Evolutionary conservation across 176 grass and related monocot genomes (phyloP).

Genomic region (Oryza nivara): DNA sequence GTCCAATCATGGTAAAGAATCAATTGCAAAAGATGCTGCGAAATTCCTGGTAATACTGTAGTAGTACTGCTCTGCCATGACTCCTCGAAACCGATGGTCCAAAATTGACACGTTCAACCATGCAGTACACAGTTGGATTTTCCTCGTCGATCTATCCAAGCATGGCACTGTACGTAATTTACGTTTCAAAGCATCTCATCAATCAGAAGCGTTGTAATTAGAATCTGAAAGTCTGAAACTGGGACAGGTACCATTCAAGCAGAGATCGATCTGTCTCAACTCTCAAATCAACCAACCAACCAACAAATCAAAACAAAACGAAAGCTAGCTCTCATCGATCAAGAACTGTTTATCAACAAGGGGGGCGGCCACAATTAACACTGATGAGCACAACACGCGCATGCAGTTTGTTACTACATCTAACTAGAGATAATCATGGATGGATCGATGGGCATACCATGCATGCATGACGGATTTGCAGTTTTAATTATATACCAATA

Average conservation of each 20-base stretch:
- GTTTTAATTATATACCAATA: no score
- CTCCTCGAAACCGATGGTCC: not conserved
- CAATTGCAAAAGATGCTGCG: not conserved
- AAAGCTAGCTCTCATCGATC: no score
- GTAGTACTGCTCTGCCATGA: no score
- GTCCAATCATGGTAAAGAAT: not conserved
- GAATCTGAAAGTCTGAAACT: not conserved
- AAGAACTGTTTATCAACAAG: not conserved
- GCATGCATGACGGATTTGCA: no score
- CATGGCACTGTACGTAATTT: not conserved
- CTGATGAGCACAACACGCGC: not conserved
- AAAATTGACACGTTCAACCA: not conserved
- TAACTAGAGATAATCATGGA: no score
- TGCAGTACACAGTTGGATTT: not conserved
- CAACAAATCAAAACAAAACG: no score
- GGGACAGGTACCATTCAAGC: no score
- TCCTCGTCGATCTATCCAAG: not conserved
- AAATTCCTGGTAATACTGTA: no score
- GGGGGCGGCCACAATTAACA: not conserved
- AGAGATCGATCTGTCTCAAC: no score
- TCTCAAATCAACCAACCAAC: no score
- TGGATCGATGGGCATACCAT: no score
- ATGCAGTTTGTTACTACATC: no score
- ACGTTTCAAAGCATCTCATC: not conserved
- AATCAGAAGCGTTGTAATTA: not conserved